Evolutionary conservation across 345 rosid species (phyloP).

Genomic region (Aegle marmelos): DNA sequence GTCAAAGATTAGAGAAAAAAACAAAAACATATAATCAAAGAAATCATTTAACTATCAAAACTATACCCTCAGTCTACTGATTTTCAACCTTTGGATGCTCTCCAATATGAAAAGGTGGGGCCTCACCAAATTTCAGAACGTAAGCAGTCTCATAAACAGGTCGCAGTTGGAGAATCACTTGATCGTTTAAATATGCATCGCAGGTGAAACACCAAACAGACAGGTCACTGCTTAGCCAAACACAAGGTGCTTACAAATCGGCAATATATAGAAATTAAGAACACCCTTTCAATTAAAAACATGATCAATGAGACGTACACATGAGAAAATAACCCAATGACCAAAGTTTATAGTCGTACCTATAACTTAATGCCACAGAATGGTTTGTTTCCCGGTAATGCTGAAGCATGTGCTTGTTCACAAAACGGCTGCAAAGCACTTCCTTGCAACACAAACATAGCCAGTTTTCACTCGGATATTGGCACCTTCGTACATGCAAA

Average conservation of each 20-base stretch:
- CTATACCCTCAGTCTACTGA: slow-evolving; percentile 7
- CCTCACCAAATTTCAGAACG: slow-evolving; percentile 76
- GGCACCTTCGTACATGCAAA: slow-evolving; percentile 48
- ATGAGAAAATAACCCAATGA: too few relatives aligned
- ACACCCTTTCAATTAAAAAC: background rate
- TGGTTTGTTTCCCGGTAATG: slow-evolving; percentile 65
- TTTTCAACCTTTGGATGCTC: slow-evolving; percentile 12
- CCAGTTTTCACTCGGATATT: slow-evolving; percentile 85
- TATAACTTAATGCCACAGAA: slow-evolving; percentile 72
- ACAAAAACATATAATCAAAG: background rate
- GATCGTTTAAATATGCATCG: slow-evolving; percentile 78
- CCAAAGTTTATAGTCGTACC: slow-evolving; percentile 29
- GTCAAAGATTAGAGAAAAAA: background rate
- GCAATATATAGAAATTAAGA: background rate
- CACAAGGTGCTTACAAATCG: background rate
- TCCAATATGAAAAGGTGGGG: slow-evolving; percentile 51
- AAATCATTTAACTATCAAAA: slow-evolving; percentile 5
- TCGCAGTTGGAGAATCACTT: slow-evolving; percentile 54
- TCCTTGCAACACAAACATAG: slow-evolving; percentile 79
- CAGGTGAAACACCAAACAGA: slow-evolving; percentile 89
- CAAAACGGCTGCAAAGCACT: slow-evolving; percentile 85
- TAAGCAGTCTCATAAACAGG: slow-evolving; percentile 68
- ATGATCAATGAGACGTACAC: background rate
- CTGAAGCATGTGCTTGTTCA: slow-evolving; percentile 83
- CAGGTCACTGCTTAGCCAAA: slow-evolving; percentile 53